Evolutionary conservation across 2,329 filamentous ascomycete species (phyloP).

Genomic region (Byssochlamys sp.): DNA sequence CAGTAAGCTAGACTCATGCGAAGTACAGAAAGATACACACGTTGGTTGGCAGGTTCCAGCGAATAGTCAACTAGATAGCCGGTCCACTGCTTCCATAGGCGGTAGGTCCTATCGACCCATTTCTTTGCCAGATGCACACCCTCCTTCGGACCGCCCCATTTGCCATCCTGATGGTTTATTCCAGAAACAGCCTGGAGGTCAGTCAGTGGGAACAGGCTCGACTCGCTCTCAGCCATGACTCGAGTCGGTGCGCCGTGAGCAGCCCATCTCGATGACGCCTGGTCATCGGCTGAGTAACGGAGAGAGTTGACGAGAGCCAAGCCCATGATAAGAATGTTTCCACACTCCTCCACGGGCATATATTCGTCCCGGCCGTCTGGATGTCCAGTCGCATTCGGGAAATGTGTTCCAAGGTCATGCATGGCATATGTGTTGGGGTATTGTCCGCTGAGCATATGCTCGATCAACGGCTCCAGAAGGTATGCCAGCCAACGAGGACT

Average conservation of each 20-base stretch:
- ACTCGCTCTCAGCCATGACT: constrained; percentile 14
- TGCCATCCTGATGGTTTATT: constrained; percentile 51
- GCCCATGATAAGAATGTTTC: constrained; percentile 72
- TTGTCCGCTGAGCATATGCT: constrained; percentile 71
- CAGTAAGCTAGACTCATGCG: background rate
- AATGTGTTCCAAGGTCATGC: constrained; percentile 45
- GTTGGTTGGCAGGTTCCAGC: constrained; percentile 63
- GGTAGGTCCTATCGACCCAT: constrained; percentile 62
- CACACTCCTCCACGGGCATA: constrained; percentile 53
- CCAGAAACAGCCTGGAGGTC: constrained; percentile 41
- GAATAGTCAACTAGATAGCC: constrained; percentile 66
- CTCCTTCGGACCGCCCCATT: constrained; percentile 48
- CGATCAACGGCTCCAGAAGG: constrained; percentile 66
- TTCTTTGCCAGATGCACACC: constrained; percentile 50
- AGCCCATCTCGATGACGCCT: constrained; percentile 51
- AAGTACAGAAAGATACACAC: constrained; percentile 24
- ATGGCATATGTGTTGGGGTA: constrained; percentile 61
- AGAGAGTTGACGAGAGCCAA: constrained; percentile 67
- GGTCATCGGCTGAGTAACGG: constrained; percentile 49
- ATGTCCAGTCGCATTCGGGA: constrained; percentile 48
- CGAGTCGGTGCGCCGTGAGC: constrained; percentile 23
- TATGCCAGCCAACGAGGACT: constrained; percentile 74
- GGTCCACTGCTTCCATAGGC: constrained; percentile 68
- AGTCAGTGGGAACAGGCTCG: constrained; percentile 39
- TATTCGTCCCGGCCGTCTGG: constrained; percentile 44